phyloP scores from a whole-genome alignment of 768 basidiomycete species.

The Boletus patriciae region DNA sequence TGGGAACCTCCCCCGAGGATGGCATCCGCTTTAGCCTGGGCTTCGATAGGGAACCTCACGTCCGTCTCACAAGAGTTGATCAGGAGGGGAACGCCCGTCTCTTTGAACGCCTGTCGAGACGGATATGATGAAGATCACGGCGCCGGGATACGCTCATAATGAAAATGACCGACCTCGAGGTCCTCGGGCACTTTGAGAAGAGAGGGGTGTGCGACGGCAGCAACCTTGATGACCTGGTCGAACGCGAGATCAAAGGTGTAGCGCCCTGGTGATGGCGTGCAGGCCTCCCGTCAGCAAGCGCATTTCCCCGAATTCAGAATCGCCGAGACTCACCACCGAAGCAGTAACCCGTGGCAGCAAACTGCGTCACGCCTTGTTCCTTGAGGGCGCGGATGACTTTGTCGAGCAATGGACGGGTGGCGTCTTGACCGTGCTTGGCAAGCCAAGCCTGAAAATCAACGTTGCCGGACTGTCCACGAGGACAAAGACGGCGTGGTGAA shows the following conservation, averaged over 20 bases:
- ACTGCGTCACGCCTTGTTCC: conserved; percentile 52
- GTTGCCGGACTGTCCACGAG: background rate
- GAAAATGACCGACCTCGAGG: conserved; percentile 47
- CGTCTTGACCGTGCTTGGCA: conserved; percentile 36
- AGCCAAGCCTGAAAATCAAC: conserved; percentile 40
- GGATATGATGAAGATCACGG: background rate
- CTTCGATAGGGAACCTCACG: conserved; percentile 47
- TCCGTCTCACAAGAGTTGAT: conserved; percentile 67
- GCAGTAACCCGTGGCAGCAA: conserved; percentile 70
- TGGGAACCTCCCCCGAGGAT: conserved; percentile 49
- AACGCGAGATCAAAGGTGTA: conserved; percentile 48
- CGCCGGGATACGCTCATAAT: background rate
- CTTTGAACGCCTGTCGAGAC: conserved; percentile 46
- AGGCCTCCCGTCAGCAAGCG: background rate
- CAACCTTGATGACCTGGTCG: conserved; percentile 39
- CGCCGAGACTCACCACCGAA: conserved; percentile 50
- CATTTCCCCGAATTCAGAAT: background rate
- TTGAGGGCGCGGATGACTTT: conserved; percentile 58
- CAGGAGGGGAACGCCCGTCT: conserved; percentile 55
- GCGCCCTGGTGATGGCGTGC: conserved; percentile 29
- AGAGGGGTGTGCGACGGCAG: conserved; percentile 49
- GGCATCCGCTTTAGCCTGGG: conserved; percentile 46
- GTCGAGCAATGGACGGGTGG: conserved; percentile 52
- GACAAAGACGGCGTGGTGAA: background rate
- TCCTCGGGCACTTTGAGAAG: conserved; percentile 42